Conservation (phyloP, 306 rosid genomes). For the Biancaea sappan region DNA sequence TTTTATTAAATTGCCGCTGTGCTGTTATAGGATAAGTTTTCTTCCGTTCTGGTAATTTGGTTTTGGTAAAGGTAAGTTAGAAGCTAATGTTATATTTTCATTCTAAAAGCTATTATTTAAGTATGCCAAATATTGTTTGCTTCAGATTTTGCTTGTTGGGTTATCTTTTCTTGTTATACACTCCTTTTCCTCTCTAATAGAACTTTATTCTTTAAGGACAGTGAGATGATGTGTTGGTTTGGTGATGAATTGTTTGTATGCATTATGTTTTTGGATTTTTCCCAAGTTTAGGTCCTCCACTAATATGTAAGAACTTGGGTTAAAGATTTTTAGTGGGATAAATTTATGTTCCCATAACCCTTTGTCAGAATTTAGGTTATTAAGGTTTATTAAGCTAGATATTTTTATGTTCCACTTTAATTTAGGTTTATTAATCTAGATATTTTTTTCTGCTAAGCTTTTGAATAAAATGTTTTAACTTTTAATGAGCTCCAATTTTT, state of each 20-base stretch:
- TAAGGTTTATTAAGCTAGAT: not conserved
- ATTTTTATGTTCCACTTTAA: too few species aligned
- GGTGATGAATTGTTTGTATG: constrained; percentile 20
- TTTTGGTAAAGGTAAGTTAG: constrained; percentile 92
- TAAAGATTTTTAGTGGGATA: not conserved
- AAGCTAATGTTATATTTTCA: constrained; percentile 21
- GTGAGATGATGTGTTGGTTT: not conserved
- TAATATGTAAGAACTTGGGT: not conserved
- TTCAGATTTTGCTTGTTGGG: not conserved
- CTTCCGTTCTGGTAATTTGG: too few species aligned
- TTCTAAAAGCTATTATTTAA: constrained; percentile 18
- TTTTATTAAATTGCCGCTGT: too few species aligned
- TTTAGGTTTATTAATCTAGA: too few species aligned
- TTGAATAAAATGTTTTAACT: too few species aligned
- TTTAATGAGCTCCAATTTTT: too few species aligned
- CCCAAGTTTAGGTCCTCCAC: not conserved
- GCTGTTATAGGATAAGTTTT: constrained; percentile 72
- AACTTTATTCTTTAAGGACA: not conserved
- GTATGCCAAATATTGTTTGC: constrained; percentile 3
- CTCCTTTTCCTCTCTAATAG: not conserved
- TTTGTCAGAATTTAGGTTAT: not conserved
- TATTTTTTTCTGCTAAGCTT: constrained; percentile 1
- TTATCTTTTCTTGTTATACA: not conserved
- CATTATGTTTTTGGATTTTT: not conserved
- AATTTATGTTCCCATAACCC: not conserved